Evolutionary conservation across 495 filamentous ascomycete species (phyloP).

Genomic region (Clavariopsis aquatica): DNA sequence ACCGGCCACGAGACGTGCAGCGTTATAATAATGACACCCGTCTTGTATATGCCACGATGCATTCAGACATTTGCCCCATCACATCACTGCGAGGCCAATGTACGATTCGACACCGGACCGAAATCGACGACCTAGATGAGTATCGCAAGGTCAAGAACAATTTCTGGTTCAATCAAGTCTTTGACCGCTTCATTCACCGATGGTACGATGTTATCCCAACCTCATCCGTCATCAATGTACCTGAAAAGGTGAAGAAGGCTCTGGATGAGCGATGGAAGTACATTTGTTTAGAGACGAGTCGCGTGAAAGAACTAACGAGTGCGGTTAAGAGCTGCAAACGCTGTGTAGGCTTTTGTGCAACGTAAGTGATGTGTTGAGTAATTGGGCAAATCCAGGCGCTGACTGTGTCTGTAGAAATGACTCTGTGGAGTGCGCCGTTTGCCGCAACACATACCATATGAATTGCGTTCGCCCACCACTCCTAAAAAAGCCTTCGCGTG

Average conservation of each 20-base stretch:
- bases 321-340: slow-evolving; percentile 95
- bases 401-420: slow-evolving; percentile 62
- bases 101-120: slow-evolving; percentile 78
- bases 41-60: slow-evolving; percentile 93
- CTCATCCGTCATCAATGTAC: slow-evolving; percentile 91
- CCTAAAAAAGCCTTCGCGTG: slow-evolving; percentile 93
- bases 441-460: slow-evolving; percentile 96
- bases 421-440: slow-evolving; percentile 96
- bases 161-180: slow-evolving; percentile 98
- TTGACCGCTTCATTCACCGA: slow-evolving; percentile 96
- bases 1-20: slow-evolving; percentile 92
- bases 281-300: slow-evolving; percentile 86
- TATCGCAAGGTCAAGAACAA: slow-evolving; percentile 80
- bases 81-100: slow-evolving; percentile 92
- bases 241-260: slow-evolving; percentile 87
- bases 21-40: slow-evolving; percentile 87
- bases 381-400: neutral
- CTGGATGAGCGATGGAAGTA: slow-evolving; percentile 94
- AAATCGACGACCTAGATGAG: slow-evolving; percentile 78
- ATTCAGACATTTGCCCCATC: slow-evolving; percentile 93
- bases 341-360: slow-evolving; percentile 85
- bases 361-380: slow-evolving; percentile 54
- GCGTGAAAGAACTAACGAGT: slow-evolving; percentile 92
- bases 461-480: slow-evolving; percentile 91
- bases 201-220: slow-evolving; percentile 97